Evolutionary conservation across 2,329 filamentous ascomycete genomes (phyloP), one percentile per base, ranked within the genome.

Genomic region (Penicillium sp.): DNA sequence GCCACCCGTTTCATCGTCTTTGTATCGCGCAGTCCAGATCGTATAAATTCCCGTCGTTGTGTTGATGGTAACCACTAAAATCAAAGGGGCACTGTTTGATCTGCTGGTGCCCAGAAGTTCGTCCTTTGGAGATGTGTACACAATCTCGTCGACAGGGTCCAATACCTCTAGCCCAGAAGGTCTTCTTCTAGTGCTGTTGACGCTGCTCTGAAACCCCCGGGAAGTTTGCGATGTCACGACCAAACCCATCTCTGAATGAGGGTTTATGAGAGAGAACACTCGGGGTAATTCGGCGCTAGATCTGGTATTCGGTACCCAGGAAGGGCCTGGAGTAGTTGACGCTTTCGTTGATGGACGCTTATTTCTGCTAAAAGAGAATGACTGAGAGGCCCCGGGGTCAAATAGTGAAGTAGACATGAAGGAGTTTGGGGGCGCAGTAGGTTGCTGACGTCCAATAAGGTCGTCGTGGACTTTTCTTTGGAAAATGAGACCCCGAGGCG

Each of bases 241-340:
- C 40, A 96, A 76, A 1, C 92, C 93, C 65, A 97, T 81, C 63
- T 97, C 92, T 3, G 90, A 83, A 53, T 97, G 78, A 2, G 93
- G 93, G 67, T 96, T 90, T 3, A 88, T 91, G 44, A 99, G 79
- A 26, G 88, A 90, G 61, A 95, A 92, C 0, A 97, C 76, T 29
- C 90, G 52, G 74, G 81, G 58, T 82, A 74, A 26, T 77, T 82
- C 57, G 82, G 75, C 7, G 77, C 77, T 67, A 79, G 86, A 30
- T 79, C 80, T 56, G 76, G 82, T 13, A 78, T 84, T 45, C 83
- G 76, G 30, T 77, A 79, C 65, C 85, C 82, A 51, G 78, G 80
- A 36, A 79, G 72, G 86, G 83, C 35, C 77, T 73, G 41, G 80
- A 77, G 63, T 76, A 73, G 65, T 79, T 76, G 57, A 81, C 77